Evolutionary conservation across 768 basidiomycete species (phyloP), one percentile per base, ranked within the genome.

Genomic region (Inosperma sp.): DNA sequence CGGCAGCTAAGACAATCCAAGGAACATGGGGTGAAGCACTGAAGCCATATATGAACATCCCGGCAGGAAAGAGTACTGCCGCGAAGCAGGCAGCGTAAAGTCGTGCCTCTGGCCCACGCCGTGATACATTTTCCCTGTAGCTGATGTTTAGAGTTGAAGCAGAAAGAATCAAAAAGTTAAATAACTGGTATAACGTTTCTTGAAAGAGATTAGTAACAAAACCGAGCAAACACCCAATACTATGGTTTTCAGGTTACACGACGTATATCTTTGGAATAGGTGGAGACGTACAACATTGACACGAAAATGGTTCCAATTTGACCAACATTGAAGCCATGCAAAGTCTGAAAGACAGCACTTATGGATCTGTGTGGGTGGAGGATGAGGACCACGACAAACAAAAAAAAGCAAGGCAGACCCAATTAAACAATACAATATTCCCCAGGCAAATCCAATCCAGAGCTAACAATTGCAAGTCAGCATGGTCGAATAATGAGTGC

Each of bases 371-470:
- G 36, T 33, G 48, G 30, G 21, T 41, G 25, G 13, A 16, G 21
- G 36, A 30, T 27, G 34, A 27, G 22, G 12, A 51, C n/a, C 19
- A 27, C 17, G 8, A 17, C 21, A 9, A 33, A 7, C 39, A 44
- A 16, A 27, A 30, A 27, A 48, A 56, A 36, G 13, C 19, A 7
- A 59, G 69, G 26, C 58, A n/a, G n/a, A 83, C 81, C 80, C 79
- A 25, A 87, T 72, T 61, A 89, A 68, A 48, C 80, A 82, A 59
- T 79, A 92, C 17, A 84, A 63, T 5, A 88, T 78, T 0, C 88
- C 88, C 88, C 88, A 92, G 0, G 78, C 76, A 52, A 91, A 81
- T 45, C 82, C 81, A 25, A 82, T 68, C 84, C 83, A 85, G n/a
- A 85, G 60, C 83, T 87, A 63, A 14, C 25, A 49, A 9, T 6